phyloP scores from a whole-genome alignment of 352 stramenopile genomes.

The Phytophthora hibernalis region DNA sequence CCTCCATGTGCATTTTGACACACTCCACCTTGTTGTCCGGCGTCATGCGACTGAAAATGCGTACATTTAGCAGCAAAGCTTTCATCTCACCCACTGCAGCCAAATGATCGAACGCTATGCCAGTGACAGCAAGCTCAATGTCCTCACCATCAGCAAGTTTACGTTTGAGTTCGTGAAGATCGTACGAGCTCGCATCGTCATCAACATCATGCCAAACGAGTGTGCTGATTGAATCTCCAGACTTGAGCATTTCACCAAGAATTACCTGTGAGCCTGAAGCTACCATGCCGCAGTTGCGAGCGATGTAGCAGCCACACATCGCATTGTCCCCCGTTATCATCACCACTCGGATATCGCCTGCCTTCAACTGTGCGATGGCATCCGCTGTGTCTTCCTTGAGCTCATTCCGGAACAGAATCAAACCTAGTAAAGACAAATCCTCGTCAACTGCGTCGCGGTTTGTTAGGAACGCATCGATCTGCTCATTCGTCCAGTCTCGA shows the following conservation, averaged over 20 bases:
- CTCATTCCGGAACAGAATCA: slow-evolving; percentile 87
- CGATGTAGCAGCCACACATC: slow-evolving; percentile 61
- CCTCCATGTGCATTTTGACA: slow-evolving; percentile 49
- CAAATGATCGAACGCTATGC: slow-evolving; percentile 44
- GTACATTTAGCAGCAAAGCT: slow-evolving; percentile 44
- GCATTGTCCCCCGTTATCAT: slow-evolving; percentile 89
- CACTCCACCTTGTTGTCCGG: slow-evolving; percentile 50
- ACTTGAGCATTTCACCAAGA: slow-evolving; percentile 34
- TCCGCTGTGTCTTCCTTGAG: slow-evolving; percentile 71
- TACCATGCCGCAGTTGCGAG: slow-evolving; percentile 52
- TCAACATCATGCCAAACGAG: slow-evolving; percentile 48
- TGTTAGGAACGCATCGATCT: slow-evolving; percentile 51
- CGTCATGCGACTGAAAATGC: slow-evolving; percentile 61
- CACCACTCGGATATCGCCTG: slow-evolving; percentile 64
- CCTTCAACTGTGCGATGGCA: slow-evolving; percentile 69
- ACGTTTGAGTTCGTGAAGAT: neutral
- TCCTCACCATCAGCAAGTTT: slow-evolving; percentile 25
- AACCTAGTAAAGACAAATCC: slow-evolving; percentile 68
- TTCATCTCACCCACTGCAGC: slow-evolving; percentile 36
- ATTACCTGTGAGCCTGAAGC: slow-evolving; percentile 40
- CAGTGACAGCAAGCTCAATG: slow-evolving; percentile 58
- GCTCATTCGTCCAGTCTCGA: slow-evolving; percentile 37
- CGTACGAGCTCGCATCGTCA: neutral
- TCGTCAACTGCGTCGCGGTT: slow-evolving; percentile 79
- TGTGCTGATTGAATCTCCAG: neutral